Evolutionary conservation across 345 rosid genomes (phyloP).

Genomic region (Aquilaria sinensis): DNA sequence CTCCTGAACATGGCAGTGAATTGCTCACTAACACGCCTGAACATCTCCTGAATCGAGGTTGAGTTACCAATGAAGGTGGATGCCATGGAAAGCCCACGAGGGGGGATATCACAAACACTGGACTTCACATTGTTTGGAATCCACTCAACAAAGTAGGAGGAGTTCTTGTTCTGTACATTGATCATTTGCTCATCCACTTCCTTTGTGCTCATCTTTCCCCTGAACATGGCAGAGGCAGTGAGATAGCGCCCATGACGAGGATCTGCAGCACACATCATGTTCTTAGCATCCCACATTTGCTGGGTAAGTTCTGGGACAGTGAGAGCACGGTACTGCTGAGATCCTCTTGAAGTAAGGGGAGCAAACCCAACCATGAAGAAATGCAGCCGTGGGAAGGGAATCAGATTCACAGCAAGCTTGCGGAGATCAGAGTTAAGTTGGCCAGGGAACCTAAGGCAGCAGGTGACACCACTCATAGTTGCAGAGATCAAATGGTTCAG

Average conservation of each 20-base stretch:
- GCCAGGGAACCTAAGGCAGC: conserved; percentile 53
- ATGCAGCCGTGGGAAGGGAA: too few relatives aligned
- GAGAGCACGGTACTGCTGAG: conserved; percentile 34
- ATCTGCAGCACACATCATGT: neutral
- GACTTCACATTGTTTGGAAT: conserved; percentile 20
- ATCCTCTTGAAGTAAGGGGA: conserved; percentile 32
- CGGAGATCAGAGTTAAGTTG: conserved; percentile 47
- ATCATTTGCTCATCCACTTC: too few relatives aligned
- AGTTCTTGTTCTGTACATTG: too few relatives aligned
- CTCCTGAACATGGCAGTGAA: too few relatives aligned
- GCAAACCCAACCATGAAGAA: too few relatives aligned
- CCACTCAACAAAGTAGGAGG: too few relatives aligned
- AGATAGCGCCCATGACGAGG: too few relatives aligned
- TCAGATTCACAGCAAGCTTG: too few relatives aligned
- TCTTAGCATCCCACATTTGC: conserved; percentile 43
- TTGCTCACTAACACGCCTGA: too few relatives aligned
- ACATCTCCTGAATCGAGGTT: conserved; percentile 11
- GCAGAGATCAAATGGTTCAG: conserved; percentile 45
- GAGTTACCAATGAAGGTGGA: conserved; percentile 28
- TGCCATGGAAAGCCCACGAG: conserved; percentile 25
- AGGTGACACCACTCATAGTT: conserved; percentile 53
- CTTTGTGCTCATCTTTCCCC: too few relatives aligned
- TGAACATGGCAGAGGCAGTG: too few relatives aligned
- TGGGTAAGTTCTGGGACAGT: conserved; percentile 38
- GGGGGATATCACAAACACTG: conserved; percentile 28